phyloP scores from a whole-genome alignment of 1,139 yeast species.

The Trichomonascaceae sp. region DNA sequence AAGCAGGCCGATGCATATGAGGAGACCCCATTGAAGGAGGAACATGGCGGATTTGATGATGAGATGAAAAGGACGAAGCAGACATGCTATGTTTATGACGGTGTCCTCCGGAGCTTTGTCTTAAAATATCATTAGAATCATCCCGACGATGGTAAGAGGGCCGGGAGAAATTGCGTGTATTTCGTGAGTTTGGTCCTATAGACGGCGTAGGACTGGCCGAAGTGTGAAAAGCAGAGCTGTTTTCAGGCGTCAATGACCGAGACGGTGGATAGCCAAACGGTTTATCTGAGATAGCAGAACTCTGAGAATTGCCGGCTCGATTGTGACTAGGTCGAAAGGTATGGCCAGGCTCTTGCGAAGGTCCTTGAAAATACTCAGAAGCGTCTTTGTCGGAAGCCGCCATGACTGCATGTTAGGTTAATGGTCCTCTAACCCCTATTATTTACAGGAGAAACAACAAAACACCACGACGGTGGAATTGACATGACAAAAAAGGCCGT shows the following conservation, averaged over 20 bases:
- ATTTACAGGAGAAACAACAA: background rate
- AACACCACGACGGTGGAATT: background rate
- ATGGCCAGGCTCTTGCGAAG: background rate
- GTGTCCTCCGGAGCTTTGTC: constrained; percentile 1
- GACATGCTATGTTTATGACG: constrained; percentile 3
- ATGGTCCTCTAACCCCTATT: background rate
- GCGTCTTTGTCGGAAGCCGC: background rate
- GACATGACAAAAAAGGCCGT: too few species aligned
- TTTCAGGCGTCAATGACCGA: constrained; percentile 2
- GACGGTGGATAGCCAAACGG: background rate
- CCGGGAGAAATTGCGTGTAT: constrained; percentile 20
- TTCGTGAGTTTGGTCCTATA: background rate
- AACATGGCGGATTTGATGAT: constrained; percentile 6
- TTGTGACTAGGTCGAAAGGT: background rate
- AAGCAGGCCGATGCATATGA: background rate
- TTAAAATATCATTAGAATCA: background rate
- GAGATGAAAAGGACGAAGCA: constrained; percentile 2
- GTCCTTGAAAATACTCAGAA: background rate
- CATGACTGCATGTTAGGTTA: background rate
- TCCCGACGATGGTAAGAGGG: constrained; percentile 21
- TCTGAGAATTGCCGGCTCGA: background rate
- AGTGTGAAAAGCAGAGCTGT: background rate
- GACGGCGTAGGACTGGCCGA: constrained; percentile 2
- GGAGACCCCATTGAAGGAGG: constrained; percentile 5
- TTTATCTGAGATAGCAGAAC: background rate